Conservation (phyloP, 179 eudicot species). For the Silene vulgaris region DNA sequence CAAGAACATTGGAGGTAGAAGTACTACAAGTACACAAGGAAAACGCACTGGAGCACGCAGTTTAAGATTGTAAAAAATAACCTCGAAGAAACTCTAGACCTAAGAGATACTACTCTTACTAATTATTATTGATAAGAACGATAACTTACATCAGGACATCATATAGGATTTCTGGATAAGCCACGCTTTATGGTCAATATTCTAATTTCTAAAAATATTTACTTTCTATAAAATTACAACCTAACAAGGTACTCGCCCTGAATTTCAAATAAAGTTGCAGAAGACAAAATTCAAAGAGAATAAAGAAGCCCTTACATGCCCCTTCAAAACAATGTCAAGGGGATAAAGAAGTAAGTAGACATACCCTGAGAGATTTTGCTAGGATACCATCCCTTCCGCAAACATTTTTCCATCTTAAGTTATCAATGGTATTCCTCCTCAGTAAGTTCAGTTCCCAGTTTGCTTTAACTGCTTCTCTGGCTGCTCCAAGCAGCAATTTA, state of each 20-base stretch:
- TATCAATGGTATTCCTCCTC: slow-evolving; percentile 57
- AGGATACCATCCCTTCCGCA: slow-evolving; percentile 90
- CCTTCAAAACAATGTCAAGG: neutral
- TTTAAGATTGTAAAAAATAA: too few species aligned
- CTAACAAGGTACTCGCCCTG: neutral
- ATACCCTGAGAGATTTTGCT: slow-evolving; percentile 79
- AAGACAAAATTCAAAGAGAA: slow-evolving; percentile 1
- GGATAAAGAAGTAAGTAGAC: neutral
- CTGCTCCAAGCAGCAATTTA: slow-evolving; percentile 92
- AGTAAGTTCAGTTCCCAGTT: slow-evolving; percentile 82
- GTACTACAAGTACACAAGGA: neutral
- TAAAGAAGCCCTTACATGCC: neutral
- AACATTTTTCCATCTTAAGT: slow-evolving; percentile 75
- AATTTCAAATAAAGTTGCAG: neutral
- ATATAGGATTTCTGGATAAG: neutral
- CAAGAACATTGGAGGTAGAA: neutral
- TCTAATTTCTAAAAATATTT: neutral
- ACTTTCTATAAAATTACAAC: neutral
- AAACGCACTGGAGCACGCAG: too few species aligned
- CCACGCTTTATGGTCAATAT: neutral
- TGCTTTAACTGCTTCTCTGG: slow-evolving; percentile 94
- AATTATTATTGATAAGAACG: too few species aligned
- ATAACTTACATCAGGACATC: neutral
- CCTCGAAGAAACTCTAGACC: too few species aligned
- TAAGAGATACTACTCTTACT: neutral